phyloP scores from a whole-genome alignment of 805 yeast species.

The Metschnikowia baotianmanensis region DNA sequence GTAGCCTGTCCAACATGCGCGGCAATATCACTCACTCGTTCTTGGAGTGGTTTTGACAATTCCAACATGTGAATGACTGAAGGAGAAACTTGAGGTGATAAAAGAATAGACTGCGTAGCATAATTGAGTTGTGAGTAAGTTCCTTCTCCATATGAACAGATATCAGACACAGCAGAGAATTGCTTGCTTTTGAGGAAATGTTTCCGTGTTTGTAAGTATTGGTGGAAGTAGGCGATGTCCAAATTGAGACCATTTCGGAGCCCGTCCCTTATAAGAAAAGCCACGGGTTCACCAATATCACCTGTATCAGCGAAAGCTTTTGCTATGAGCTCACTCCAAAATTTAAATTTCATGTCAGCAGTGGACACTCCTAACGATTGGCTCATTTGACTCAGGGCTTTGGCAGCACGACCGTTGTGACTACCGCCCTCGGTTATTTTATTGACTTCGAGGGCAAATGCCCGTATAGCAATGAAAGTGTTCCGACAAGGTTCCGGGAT shows the following conservation, averaged over 20 bases:
- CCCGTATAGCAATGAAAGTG: conserved; percentile 60
- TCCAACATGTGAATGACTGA: conserved; percentile 50
- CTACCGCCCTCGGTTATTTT: conserved; percentile 40
- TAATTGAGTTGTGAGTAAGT: conserved; percentile 72
- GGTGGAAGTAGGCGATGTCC: conserved; percentile 54
- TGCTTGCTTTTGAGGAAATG: conserved; percentile 48
- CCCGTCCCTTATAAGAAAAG: conserved; percentile 54
- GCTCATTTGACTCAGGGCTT: conserved; percentile 30
- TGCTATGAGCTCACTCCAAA: conserved; percentile 66
- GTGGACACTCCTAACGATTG: conserved; percentile 39
- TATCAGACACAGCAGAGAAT: conserved; percentile 49
- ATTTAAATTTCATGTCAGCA: conserved; percentile 58
- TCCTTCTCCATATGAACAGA: conserved; percentile 81
- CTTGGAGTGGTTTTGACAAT: conserved; percentile 42
- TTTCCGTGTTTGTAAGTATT: conserved; percentile 57
- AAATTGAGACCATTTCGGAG: conserved; percentile 48
- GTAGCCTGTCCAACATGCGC: conserved; percentile 86
- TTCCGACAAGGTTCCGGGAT: conserved; percentile 64
- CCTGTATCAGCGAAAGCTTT: conserved; percentile 40
- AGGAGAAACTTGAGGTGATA: conserved; percentile 59
- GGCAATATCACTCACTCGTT: conserved; percentile 52
- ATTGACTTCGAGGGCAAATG: conserved; percentile 63
- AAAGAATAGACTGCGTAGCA: conserved; percentile 54
- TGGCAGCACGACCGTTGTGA: conserved; percentile 15
- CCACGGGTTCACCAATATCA: conserved; percentile 59